Percentiles rank a stretch among this genome's conserved stretches.
Conservation (phyloP, 148 eudicot species). For the Rheum nobile region DNA sequence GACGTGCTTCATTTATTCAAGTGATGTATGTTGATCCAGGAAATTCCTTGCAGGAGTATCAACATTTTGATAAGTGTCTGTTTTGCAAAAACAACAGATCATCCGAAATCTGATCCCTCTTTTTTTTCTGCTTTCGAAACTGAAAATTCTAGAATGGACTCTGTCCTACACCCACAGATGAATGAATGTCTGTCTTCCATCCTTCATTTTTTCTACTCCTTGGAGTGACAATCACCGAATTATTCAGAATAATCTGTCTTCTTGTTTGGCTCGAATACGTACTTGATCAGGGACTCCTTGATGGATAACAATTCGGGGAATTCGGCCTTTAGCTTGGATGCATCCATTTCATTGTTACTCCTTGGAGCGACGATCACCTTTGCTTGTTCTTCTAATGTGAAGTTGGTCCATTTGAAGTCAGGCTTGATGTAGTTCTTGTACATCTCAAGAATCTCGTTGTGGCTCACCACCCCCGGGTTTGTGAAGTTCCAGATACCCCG, state of each 20-base stretch:
- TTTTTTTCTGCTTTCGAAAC: background rate
- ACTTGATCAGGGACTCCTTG: conserved; percentile 7
- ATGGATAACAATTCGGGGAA: conserved; percentile 8
- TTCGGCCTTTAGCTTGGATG: conserved; percentile 5
- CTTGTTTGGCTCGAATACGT: conserved; percentile 8
- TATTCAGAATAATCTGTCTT: background rate
- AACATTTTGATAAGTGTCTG: no score
- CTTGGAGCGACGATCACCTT: conserved; percentile 8
- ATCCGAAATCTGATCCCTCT: background rate
- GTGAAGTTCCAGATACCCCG: conserved; percentile 39
- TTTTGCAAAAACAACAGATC: background rate
- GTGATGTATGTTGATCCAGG: no score
- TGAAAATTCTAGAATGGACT: background rate
- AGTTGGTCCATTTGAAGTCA: conserved; percentile 3
- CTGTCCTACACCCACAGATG: background rate
- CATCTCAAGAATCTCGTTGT: conserved; percentile 47
- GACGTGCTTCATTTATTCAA: no score
- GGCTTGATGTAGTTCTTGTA: conserved; percentile 33
- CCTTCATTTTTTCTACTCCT: no score
- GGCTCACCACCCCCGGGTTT: conserved; percentile 33
- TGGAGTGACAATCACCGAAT: no score
- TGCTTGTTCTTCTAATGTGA: conserved; percentile 8
- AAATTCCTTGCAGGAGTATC: no score
- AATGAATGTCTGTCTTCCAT: no score
- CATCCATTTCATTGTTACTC: conserved; percentile 9